Conservation (phyloP, 2,329 filamentous ascomycete genomes). For the Fusarium heterosporum region DNA sequence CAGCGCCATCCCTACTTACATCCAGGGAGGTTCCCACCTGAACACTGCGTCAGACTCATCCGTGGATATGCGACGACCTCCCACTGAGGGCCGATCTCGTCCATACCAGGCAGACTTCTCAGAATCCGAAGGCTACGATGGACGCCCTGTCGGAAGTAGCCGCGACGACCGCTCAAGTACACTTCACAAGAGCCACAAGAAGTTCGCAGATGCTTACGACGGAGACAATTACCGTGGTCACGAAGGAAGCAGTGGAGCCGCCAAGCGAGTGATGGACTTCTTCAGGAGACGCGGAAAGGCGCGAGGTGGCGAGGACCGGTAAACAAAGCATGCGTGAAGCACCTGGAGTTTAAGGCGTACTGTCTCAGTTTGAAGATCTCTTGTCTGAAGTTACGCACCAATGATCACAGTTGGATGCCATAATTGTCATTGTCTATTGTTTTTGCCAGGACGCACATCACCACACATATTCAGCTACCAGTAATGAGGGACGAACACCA, state of each 20-base stretch:
- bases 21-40: constrained; percentile 59
- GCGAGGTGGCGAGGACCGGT: constrained; percentile 70
- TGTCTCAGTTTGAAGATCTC: constrained; percentile 42
- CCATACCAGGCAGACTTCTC: constrained; percentile 59
- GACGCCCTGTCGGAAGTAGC: constrained; percentile 53
- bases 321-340: constrained; percentile 37
- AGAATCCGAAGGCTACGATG: constrained; percentile 58
- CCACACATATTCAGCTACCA: constrained; percentile 41
- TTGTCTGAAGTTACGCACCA: constrained; percentile 40
- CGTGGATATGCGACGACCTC: constrained; percentile 60
- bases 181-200: constrained; percentile 86
- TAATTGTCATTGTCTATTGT: constrained; percentile 45
- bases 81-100: constrained; percentile 54
- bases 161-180: constrained; percentile 65
- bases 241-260: constrained; percentile 86
- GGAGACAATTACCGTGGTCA: constrained; percentile 74
- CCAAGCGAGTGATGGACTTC: constrained; percentile 97
- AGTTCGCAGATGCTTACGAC: constrained; percentile 91
- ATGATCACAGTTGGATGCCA: constrained; percentile 45
- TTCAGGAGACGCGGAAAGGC: constrained; percentile 89
- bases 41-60: constrained; percentile 67
- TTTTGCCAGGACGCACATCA: constrained; percentile 42
- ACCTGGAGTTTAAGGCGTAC: constrained; percentile 44
- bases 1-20: constrained; percentile 60
- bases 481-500: constrained; percentile 46